Evolutionary conservation across 768 basidiomycete species (phyloP), one percentile per base, ranked within the genome.

Genomic region (Auriculariales sp.): DNA sequence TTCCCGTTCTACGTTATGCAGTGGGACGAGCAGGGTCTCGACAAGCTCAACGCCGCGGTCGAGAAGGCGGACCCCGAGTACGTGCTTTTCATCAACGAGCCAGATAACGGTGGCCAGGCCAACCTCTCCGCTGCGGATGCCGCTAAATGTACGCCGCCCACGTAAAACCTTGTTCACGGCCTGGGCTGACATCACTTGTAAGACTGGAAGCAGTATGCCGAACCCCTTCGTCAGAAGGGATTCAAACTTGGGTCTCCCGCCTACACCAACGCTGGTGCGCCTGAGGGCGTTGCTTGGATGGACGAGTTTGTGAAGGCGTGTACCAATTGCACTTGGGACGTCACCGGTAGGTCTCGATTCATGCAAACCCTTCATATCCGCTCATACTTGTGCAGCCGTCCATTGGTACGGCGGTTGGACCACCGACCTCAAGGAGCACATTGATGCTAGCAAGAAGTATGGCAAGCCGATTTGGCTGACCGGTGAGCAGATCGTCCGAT

Each of bases 371-470:
- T 52, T 44, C 29, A 48, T 22, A 27, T 31, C 34, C 22, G 50
- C 34, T 33, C 46, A 27, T 4, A 28, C 46, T 15, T 44, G 44
- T 52, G 30, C 22, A 52, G 50, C 46, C 3, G 25, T 52, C 12
- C 52, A 52, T 22, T 52, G 52, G 52, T 52, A 52, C 42, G 52
- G 52, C 12, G 52, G 51, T 48, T 48, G 52, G 47, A 52, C 44
- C 34, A 36, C 25, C 17, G 52, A 52, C 31, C 39, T 52, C 24
- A 29, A 49, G 48, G 24, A 39, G n/a, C 44, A 39, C 47, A 42
- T 52, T 36, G 39, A 34, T 34, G 24, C n/a, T 12, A 48, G 47
- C 11, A 49, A 52, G 47, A 52, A 52, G 24, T 52, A 52, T 48
- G 44, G 44, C 28, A 30, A 39, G 24, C 52, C 52, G 5, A 9